Percentiles rank a stretch among this genome's conserved stretches.
These are phyloP conservation scores for Poa annua DNA, from an alignment of 176 grass and related monocot species.

Conservation along the genomic window DNA sequence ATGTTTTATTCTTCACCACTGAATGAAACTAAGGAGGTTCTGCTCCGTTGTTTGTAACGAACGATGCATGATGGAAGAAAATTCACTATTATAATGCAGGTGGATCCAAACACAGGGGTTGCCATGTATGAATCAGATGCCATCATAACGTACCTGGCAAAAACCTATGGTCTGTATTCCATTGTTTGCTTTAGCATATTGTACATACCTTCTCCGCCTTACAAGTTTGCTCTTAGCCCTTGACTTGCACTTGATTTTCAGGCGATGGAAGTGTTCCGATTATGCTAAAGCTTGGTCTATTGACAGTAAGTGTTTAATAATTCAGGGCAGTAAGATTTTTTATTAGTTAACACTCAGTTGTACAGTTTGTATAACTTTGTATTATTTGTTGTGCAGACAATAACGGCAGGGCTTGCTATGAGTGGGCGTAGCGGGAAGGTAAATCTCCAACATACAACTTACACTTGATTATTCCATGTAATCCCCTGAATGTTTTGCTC, in stretches of 20 bases:
- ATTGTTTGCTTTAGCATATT: slow-evolving; percentile 1
- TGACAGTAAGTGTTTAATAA: slow-evolving; percentile 67
- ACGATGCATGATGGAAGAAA: background rate
- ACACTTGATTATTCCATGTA: slow-evolving; percentile 29
- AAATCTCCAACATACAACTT: slow-evolving; percentile 24
- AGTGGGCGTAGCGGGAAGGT: slow-evolving; percentile 83
- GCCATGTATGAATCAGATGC: slow-evolving; percentile 98
- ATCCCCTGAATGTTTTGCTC: slow-evolving; percentile 23
- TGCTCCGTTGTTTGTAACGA: background rate
- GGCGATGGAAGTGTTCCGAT: slow-evolving; percentile 87
- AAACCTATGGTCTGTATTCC: slow-evolving; percentile 72
- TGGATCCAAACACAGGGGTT: slow-evolving; percentile 90
- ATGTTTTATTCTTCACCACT: background rate
- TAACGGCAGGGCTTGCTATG: slow-evolving; percentile 73
- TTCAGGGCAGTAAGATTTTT: background rate
- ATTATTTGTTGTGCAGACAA: slow-evolving; percentile 53
- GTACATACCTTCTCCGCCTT: background rate
- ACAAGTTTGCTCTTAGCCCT: slow-evolving; percentile 17
- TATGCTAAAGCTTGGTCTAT: slow-evolving; percentile 81
- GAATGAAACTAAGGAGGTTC: background rate
- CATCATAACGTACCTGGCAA: slow-evolving; percentile 87
- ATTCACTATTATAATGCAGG: slow-evolving; percentile 53
- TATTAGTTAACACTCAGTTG: background rate
- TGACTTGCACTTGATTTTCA: slow-evolving; percentile 49
- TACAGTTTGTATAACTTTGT: background rate